phyloP scores from a whole-genome alignment of 2,329 filamentous ascomycete species.

The Botryotinia calthae region DNA sequence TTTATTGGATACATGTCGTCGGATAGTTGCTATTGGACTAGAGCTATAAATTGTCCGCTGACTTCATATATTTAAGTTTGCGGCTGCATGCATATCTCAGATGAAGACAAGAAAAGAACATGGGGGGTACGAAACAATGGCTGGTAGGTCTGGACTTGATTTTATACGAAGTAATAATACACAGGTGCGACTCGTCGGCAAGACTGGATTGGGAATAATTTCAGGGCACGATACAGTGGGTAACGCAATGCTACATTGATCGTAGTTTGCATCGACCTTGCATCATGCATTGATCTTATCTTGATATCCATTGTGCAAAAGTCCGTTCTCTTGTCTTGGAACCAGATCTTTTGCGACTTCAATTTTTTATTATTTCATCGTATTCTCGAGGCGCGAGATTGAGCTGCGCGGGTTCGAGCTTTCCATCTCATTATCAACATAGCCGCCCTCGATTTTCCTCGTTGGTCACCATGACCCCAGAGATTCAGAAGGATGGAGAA shows the following conservation, averaged over 20 bases:
- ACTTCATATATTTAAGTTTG: neutral
- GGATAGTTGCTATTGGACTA: neutral
- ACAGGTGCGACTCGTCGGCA: neutral
- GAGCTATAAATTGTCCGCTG: neutral
- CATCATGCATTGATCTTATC: neutral
- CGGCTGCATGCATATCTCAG: neutral
- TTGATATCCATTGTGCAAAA: neutral
- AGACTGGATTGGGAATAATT: neutral
- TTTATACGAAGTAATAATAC: neutral
- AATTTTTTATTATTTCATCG: neutral
- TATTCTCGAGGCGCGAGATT: neutral
- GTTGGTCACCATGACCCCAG: neutral
- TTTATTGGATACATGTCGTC: neutral
- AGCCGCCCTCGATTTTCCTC: neutral
- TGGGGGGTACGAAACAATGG: neutral
- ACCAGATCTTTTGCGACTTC: neutral
- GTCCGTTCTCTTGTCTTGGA: neutral
- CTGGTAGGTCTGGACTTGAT: neutral
- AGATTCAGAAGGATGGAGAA: conserved; percentile 2
- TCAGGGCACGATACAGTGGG: neutral
- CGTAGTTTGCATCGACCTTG: neutral
- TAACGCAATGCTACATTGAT: neutral
- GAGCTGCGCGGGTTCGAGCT: neutral
- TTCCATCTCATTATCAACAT: neutral
- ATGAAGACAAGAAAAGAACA: neutral